Conservation (phyloP, 306 rosid genomes). For the Ziziphus jujuba region DNA sequence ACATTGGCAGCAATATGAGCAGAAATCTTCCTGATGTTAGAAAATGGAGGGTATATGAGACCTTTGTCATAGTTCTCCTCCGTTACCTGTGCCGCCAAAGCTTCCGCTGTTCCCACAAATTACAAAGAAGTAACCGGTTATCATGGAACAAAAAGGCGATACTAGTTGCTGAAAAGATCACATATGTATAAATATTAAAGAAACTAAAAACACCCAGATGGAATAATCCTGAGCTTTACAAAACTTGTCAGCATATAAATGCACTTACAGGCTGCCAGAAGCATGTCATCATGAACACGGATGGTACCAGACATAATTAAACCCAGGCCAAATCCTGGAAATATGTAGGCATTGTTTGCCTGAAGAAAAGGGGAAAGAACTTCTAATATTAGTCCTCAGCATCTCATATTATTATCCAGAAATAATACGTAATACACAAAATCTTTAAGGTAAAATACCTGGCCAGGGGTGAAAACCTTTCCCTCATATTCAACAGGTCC, state of each 20-base stretch:
- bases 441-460: slow-evolving; percentile 48
- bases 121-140: neutral
- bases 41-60: slow-evolving; percentile 84
- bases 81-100: slow-evolving; percentile 76
- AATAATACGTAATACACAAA: slow-evolving; percentile 1
- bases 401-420: neutral
- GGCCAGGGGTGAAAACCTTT: slow-evolving; percentile 75
- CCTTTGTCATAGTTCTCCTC: slow-evolving; percentile 72
- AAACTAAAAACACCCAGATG: neutral
- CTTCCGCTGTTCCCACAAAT: slow-evolving; percentile 71
- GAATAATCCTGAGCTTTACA: too few relatives aligned
- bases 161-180: neutral
- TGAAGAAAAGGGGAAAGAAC: slow-evolving; percentile 31
- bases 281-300: slow-evolving; percentile 79
- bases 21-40: slow-evolving; percentile 90
- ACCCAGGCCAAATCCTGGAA: slow-evolving; percentile 89
- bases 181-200: neutral
- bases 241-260: neutral
- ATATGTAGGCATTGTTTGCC: slow-evolving; percentile 87
- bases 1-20: slow-evolving; percentile 89
- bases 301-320: slow-evolving; percentile 80
- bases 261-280: slow-evolving; percentile 93
- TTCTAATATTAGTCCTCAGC: slow-evolving; percentile 18
- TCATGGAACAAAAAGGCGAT: neutral
- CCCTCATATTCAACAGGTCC: slow-evolving; percentile 76